phyloP scores from a whole-genome alignment of 768 basidiomycete genomes.

The Tubosaeta brunneosetosa region DNA sequence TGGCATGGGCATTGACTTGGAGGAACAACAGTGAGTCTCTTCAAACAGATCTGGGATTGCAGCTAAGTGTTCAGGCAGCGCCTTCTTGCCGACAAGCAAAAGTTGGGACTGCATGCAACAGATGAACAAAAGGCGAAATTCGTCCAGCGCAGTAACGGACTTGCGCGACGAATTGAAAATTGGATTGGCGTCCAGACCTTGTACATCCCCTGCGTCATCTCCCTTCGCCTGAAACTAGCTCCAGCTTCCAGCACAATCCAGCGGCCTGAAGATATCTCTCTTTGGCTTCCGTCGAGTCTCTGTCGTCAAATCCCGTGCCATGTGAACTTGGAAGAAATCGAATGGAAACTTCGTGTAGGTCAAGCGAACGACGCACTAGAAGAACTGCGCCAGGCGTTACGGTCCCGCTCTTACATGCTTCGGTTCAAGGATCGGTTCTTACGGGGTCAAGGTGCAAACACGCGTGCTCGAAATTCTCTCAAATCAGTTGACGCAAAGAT shows the following conservation, averaged over 20 bases:
- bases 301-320: neutral
- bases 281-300: neutral
- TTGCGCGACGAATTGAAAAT: neutral
- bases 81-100: neutral
- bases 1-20: conserved; percentile 12
- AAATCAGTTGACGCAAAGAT: too few relatives aligned
- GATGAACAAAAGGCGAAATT: neutral
- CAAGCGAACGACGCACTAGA: neutral
- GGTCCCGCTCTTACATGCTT: neutral
- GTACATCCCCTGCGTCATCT: neutral
- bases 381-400: neutral
- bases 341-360: neutral
- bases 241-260: too few relatives aligned
- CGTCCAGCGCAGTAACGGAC: neutral
- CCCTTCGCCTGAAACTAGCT: too few relatives aligned
- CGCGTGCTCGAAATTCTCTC: too few relatives aligned
- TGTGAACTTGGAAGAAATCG: neutral
- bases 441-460: too few relatives aligned
- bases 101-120: neutral
- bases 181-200: neutral
- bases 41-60: too few relatives aligned
- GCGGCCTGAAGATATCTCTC: neutral
- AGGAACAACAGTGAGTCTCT: conserved; percentile 19
- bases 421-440: too few relatives aligned
- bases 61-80: too few relatives aligned